Base-by-base conservation (phyloP, 805 yeast species). In the Kuraishia piskuri region DNA sequence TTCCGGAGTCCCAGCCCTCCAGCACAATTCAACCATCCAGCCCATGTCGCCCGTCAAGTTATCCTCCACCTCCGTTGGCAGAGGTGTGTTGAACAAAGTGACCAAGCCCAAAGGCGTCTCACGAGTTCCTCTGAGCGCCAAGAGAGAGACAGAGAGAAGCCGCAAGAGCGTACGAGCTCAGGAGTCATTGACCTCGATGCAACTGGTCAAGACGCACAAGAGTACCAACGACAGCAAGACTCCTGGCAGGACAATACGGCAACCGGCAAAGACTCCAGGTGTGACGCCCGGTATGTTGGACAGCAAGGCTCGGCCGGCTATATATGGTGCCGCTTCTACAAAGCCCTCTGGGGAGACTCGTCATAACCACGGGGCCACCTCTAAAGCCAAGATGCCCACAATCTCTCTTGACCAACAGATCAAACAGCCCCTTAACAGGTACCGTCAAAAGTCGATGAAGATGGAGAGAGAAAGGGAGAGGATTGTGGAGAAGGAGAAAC, bases 1-100 rank as follows among this genome's bases (percentile, higher is more conserved):
- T 45, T 25, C 59, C 46, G 60, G 58, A 48, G 59, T 53, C 24
- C 10, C 36, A 5, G 20, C 49, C 22, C 37, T 44, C 21, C 40
- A 45, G n/a, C 45, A 31, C 25, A 17, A 53, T 55, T 1, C 48
- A 9, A 12, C 40, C 14, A 31, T 31, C 17, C 9, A 31, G 17
- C 40, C 40, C 9, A 31, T 31, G 40, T 31, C 40, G 40, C 40
- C 40, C 40, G 40, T 31, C 3, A 31, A 31, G 17, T 12, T 31
- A 31, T 31, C 40, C 17, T 31, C 40, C 8, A 31, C 40, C 3
- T 3, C 40, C 14, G 17, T 31, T 31, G 40, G 40, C 17, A 31
- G 40, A 31, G 14, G 21, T 21, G 24, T 14, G 5, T 45, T 45
- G 48, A 45, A 22, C 48, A 45, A n/a, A 12, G 48, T 45, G 14